A percentile compares a stretch with the other conserved stretches of the same genome.
phyloP scores from a whole-genome alignment of 805 yeast genomes.

The Lachancea sp. region DNA sequence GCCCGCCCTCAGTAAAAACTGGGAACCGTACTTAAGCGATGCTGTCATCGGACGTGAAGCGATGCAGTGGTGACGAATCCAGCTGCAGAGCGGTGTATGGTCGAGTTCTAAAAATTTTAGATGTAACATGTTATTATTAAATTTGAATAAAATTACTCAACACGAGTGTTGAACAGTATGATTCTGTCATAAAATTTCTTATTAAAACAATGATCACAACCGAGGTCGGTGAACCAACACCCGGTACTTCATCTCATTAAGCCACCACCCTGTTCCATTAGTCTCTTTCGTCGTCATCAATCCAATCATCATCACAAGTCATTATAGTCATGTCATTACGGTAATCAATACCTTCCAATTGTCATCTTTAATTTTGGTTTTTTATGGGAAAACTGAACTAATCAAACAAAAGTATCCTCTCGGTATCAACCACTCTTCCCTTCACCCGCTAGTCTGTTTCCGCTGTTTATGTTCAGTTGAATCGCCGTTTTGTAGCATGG shows the following conservation, averaged over 20 bases:
- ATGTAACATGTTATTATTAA: neutral
- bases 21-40: slow-evolving; percentile 1
- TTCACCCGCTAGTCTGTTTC: neutral
- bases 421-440: too few relatives aligned
- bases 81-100: too few relatives aligned
- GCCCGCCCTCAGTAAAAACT: neutral
- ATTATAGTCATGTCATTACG: neutral
- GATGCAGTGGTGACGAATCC: too few relatives aligned
- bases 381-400: too few relatives aligned
- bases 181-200: too few relatives aligned
- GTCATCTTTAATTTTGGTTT: too few relatives aligned
- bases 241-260: neutral
- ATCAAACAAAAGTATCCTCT: too few relatives aligned
- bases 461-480: neutral
- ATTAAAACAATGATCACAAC: neutral
- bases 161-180: too few relatives aligned
- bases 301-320: neutral
- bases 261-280: too few relatives aligned
- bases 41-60: neutral
- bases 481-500: neutral
- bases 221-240: neutral
- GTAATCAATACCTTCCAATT: neutral
- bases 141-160: neutral
- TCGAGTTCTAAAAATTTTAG: too few relatives aligned
- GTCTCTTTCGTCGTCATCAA: neutral